Evolutionary conservation across 176 grass and related monocot genomes (phyloP), one percentile per base, ranked within the genome.

Genomic region (Bromus sterilis): DNA sequence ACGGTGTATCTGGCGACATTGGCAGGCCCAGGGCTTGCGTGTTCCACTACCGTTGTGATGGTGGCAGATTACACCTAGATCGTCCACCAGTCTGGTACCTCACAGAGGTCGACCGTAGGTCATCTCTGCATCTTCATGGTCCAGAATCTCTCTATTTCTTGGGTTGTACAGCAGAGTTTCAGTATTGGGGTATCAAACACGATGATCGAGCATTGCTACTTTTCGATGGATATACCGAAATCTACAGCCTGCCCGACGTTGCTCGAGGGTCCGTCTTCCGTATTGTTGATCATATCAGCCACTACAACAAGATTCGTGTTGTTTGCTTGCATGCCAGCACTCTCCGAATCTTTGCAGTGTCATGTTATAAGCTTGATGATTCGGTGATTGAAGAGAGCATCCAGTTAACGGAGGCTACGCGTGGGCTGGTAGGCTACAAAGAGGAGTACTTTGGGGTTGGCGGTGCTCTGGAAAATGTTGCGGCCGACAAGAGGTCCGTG

Each of bases 331-430:
- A 43, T 6, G 51, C 2, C 10, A 13, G 41, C 4, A 49, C 30
- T 1, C 3, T 71, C 0, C 29, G 18, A 16, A 35, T 58, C 6
- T 71, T 71, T 1, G 30, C 15, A 31, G 10, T 15, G 42, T 12
- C 21, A 34, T 7, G 26, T 18, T 9, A 4, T 1, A 10, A 32
- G 7, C n/a, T n/a, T n/a, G 48, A 33, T 6, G 66, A 57, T 5
- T 81, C 65, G 79, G 49, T 42, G 24, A 25, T 30, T 41, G 5
- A 43, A 49, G 31, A 24, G 35, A 81, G 35, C 25, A 35, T 71
- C 35, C 11, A 7, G 15, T 21, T 81, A 12, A 11, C 1, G 7
- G 49, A 40, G 49, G 49, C 24, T 4, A 71, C 79, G 10, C 0
- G 23, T 3, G 24, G 49, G 6, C 10, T 81, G 1, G 16, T 6